phyloP scores from a whole-genome alignment of 331 rosid species.

The Saraca asoca region DNA sequence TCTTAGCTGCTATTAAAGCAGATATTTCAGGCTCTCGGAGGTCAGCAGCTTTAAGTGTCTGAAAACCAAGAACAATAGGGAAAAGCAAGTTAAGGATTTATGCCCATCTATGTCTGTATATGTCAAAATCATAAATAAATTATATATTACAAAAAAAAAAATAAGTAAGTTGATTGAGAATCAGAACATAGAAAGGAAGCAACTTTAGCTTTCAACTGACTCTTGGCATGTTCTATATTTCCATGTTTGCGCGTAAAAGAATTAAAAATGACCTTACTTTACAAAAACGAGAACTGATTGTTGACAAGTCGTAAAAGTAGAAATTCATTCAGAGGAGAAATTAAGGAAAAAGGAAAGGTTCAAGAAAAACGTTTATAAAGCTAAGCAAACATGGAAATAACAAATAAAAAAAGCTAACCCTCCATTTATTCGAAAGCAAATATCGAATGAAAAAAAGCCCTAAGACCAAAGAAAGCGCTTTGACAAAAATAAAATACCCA shows the following conservation, averaged over 20 bases:
- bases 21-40: slow-evolving; percentile 71
- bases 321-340: no score
- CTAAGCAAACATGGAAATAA: neutral
- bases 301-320: no score
- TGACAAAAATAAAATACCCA: slow-evolving; percentile 15
- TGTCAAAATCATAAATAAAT: no score
- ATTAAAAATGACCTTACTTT: neutral
- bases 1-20: slow-evolving; percentile 70
- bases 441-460: neutral
- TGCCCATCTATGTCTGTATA: no score
- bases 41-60: slow-evolving; percentile 85
- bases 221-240: neutral
- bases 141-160: no score
- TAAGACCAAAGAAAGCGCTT: slow-evolving; percentile 2
- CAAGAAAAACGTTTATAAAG: neutral
- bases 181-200: neutral
- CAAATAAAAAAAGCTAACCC: slow-evolving; percentile 6
- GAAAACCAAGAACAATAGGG: neutral
- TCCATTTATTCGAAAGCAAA: neutral
- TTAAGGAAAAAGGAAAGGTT: slow-evolving; percentile 13
- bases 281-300: slow-evolving; percentile 28
- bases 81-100: slow-evolving; percentile 1
- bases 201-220: neutral
- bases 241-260: slow-evolving; percentile 2
- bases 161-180: neutral